Base-by-base conservation (phyloP, 1,284 basidiomycete genomes). In the Laetiporus sulphureus region DNA sequence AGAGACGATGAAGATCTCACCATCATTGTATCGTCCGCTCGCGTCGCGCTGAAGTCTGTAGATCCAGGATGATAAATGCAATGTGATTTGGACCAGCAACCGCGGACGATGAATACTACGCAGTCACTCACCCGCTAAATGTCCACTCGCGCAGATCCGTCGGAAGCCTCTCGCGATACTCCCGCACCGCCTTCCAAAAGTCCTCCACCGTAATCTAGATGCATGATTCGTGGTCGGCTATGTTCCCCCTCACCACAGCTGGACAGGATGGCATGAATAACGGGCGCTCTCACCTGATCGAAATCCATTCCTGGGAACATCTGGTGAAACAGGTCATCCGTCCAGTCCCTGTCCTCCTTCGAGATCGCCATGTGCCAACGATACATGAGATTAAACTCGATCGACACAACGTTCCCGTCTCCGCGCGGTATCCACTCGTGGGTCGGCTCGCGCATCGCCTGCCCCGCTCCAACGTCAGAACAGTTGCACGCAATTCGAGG, bases 371-470 rank as follows among this genome's bases (percentile, higher is more conserved):
- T 68, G 54, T 91, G 87, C 87, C 86, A 90, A 34, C 77, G 67
- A 57, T 86, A 87, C 12, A 86, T 62, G 5, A 83, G 63, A 53
- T 84, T 86, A 63, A 86, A 86, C 58, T 90, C 87, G 38, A 87
- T 60, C 0, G 82, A 81, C 46, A 76, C 73, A 34, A 74, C 75
- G 53, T 89, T 90, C 30, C 87, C 86, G 53, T 77, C 66, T 18
- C 86, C 86, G 12, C 75, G 72, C 24, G 72, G 69, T 13, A 74
- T 60, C 45, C 75, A 60, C 7, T 67, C 62, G 48, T 78, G 75
- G 46, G 66, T 49, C 0, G 52, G 2, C 12, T 67, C 65, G 40
- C 76, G 71, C 46, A 72, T 71, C 21, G 63, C 55, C 76, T 79
- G 41, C 13, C 1, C 8, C 24, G 20, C 21, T 36, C n/a, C 11